Evolutionary conservation across 768 basidiomycete species (phyloP).

Genomic region (Collybia mongolica): DNA sequence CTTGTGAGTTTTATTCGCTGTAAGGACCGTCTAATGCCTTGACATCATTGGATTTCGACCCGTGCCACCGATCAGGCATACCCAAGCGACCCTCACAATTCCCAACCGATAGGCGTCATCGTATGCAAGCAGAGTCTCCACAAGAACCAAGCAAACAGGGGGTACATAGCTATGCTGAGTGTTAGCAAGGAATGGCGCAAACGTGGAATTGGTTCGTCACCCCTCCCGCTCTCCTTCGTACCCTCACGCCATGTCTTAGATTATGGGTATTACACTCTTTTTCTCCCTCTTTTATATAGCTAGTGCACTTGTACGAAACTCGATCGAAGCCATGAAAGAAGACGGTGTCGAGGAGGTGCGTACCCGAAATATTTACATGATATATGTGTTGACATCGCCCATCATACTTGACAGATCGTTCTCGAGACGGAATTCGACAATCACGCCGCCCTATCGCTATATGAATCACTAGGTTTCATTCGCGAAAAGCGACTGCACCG

Average conservation of each 20-base stretch:
- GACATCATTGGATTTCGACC: background rate
- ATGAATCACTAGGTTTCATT: constrained; percentile 92
- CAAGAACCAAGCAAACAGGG: constrained; percentile 70
- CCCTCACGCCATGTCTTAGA: constrained; percentile 47
- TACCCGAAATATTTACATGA: constrained; percentile 10
- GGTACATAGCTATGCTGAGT: constrained; percentile 98
- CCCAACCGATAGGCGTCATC: constrained; percentile 83
- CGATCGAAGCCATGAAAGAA: constrained; percentile 81
- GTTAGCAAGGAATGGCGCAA: constrained; percentile 83
- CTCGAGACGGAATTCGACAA: constrained; percentile 98
- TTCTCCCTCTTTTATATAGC: constrained; percentile 52
- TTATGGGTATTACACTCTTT: constrained; percentile 41
- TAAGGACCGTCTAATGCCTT: background rate
- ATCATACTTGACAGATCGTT: constrained; percentile 58
- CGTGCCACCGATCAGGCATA: constrained; percentile 45
- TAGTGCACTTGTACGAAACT: constrained; percentile 78
- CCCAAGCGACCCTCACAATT: constrained; percentile 37
- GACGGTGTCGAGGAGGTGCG: constrained; percentile 85
- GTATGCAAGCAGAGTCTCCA: constrained; percentile 97
- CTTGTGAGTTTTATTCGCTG: constrained; percentile 43
- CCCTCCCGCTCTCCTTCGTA: constrained; percentile 29
- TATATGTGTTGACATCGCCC: background rate
- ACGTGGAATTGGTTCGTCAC: constrained; percentile 82
- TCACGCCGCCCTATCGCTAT: constrained; percentile 80
- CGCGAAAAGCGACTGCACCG: constrained; percentile 92